A percentile compares a stretch with the other conserved stretches of the same genome.
Conservation (phyloP, 2,329 filamentous ascomycete species). For the Chaetomium globosum region DNA sequence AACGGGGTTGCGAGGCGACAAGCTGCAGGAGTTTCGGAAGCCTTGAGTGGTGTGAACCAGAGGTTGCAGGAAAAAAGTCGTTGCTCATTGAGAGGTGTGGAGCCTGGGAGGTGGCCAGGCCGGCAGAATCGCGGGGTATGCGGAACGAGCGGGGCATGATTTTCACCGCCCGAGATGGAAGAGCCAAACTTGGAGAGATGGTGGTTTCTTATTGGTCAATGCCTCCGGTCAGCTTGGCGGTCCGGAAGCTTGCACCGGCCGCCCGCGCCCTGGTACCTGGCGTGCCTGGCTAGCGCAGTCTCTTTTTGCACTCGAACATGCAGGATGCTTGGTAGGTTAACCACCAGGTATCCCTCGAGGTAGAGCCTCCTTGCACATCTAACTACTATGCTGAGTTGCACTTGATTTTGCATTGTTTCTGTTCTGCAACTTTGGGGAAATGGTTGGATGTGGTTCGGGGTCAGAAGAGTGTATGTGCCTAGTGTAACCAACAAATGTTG, state of each 20-base stretch:
- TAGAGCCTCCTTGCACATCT: background rate
- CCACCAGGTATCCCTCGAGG: no score
- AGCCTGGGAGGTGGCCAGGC: background rate
- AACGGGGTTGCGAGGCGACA: background rate
- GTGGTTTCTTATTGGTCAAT: conserved; percentile 1
- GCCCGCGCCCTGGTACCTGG: background rate
- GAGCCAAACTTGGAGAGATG: conserved; percentile 3
- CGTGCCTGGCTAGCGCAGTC: background rate
- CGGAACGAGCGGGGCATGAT: background rate
- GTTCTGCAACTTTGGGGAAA: background rate
- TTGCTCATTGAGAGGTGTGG: conserved; percentile 13
- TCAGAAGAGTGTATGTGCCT: background rate
- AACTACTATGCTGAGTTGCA: background rate
- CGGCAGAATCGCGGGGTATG: conserved; percentile 35
- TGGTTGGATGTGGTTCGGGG: background rate
- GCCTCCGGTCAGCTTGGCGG: background rate
- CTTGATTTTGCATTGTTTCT: background rate
- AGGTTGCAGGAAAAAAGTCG: conserved; percentile 22
- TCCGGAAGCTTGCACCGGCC: background rate
- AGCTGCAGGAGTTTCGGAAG: background rate
- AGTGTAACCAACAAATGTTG: no score
- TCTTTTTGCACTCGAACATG: background rate
- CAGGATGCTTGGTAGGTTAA: background rate
- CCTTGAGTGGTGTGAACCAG: background rate
- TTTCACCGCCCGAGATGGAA: conserved; percentile 30